A percentile compares a stretch with the other conserved stretches of the same genome.
These are phyloP conservation scores for Pisolithus thermaeus DNA, from an alignment of 1,284 basidiomycete species.

Conservation along the genomic window DNA sequence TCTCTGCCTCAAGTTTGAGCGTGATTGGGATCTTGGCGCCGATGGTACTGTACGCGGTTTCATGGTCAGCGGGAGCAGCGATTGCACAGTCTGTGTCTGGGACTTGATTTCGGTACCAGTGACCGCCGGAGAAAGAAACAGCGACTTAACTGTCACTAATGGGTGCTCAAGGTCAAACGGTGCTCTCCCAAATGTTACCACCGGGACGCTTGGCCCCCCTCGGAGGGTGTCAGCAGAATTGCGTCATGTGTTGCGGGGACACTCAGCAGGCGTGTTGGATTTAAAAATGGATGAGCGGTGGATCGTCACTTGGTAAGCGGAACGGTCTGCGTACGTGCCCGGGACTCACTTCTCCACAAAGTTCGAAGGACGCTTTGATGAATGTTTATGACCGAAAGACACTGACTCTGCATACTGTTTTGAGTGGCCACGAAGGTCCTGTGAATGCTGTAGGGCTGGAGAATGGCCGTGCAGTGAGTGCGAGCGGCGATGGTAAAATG, in stretches of 20 bases:
- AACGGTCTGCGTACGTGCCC: constrained; percentile 7
- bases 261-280: constrained; percentile 77
- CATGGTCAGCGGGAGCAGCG: constrained; percentile 82
- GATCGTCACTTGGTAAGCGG: constrained; percentile 79
- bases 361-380: constrained; percentile 79
- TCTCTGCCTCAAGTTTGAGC: constrained; percentile 73
- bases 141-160: constrained; percentile 4
- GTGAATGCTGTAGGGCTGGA: constrained; percentile 83
- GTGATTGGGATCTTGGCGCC: constrained; percentile 39
- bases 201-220: constrained; percentile 18
- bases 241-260: constrained; percentile 58
- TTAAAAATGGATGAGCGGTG: constrained; percentile 66
- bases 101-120: constrained; percentile 39
- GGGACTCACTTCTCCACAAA: constrained; percentile 24
- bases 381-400: constrained; percentile 73
- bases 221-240: constrained; percentile 42
- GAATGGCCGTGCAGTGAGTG: constrained; percentile 66
- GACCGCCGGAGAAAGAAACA: constrained; percentile 13
- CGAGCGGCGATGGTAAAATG: constrained; percentile 82
- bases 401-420: constrained; percentile 52
- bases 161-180: constrained; percentile 14
- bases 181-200: constrained; percentile 7
- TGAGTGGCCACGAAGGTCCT: constrained; percentile 81
- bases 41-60: constrained; percentile 40
- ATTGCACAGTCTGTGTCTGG: constrained; percentile 77